Evolutionary conservation across 208 protist species (phyloP).

Genomic region (Herpetomonas samuelpessoai): DNA sequence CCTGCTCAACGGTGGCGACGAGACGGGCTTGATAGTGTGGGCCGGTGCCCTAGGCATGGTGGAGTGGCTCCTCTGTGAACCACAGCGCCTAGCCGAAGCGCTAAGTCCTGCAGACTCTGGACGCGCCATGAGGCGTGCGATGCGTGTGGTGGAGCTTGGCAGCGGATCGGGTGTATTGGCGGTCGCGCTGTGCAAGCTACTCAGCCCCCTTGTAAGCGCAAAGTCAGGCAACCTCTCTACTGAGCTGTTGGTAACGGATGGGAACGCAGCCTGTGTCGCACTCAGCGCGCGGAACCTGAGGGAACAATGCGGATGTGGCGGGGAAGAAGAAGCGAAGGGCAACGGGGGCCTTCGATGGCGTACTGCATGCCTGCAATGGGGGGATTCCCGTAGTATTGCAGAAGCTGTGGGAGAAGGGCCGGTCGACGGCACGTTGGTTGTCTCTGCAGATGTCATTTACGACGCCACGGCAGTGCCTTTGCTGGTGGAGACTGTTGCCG

Average conservation of each 20-base stretch:
- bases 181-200: constrained; percentile 20
- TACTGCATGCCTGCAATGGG: constrained; percentile 21
- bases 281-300: constrained; percentile 19
- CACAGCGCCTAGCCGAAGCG: not conserved
- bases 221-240: not conserved
- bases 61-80: constrained; percentile 22
- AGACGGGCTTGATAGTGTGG: constrained; percentile 42
- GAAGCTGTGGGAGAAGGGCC: not conserved
- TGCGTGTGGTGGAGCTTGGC: constrained; percentile 25
- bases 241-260: constrained; percentile 28
- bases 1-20: constrained; percentile 23
- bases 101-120: not conserved
- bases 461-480: constrained; percentile 21
- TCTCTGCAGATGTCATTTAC: constrained; percentile 46
- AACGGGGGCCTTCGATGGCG: constrained; percentile 1
- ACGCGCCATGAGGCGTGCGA: not conserved
- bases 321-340: not conserved
- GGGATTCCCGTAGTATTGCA: constrained; percentile 2
- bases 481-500: constrained; percentile 21
- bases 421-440: constrained; percentile 3
- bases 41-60: constrained; percentile 29
- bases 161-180: constrained; percentile 29
- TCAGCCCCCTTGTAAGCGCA: not conserved
- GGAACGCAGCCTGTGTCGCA: constrained; percentile 28
- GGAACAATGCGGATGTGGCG: constrained; percentile 11